phyloP scores from a whole-genome alignment of 2,329 filamentous ascomycete genomes.

The Colletotrichum nymphaeae region DNA sequence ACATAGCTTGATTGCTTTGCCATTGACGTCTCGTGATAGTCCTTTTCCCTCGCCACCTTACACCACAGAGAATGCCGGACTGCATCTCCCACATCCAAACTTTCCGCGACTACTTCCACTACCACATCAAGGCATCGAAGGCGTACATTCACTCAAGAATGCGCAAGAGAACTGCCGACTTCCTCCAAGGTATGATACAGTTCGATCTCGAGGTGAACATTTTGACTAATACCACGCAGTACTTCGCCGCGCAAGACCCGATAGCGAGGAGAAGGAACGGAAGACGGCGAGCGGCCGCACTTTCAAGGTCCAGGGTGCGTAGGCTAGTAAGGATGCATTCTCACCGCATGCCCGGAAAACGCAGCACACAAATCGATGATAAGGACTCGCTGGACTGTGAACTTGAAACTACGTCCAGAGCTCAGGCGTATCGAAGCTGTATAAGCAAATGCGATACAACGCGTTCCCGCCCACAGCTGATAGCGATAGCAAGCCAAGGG shows the following conservation, averaged over 20 bases:
- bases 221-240: slow-evolving; percentile 62
- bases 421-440: background rate
- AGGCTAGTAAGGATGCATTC: background rate
- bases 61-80: slow-evolving; percentile 88
- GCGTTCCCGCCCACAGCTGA: background rate
- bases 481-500: background rate
- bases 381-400: background rate
- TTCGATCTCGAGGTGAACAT: background rate
- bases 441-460: background rate
- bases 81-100: slow-evolving; percentile 99
- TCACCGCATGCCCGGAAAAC: background rate
- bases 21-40: slow-evolving; percentile 63
- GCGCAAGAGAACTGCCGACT: slow-evolving; percentile 97
- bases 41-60: slow-evolving; percentile 94
- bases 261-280: slow-evolving; percentile 95
- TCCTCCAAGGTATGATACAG: slow-evolving; percentile 84
- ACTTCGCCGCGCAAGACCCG: slow-evolving; percentile 93
- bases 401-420: background rate
- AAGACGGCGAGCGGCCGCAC: slow-evolving; percentile 98
- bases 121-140: slow-evolving; percentile 99
- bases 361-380: background rate
- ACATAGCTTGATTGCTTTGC: background rate
- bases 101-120: slow-evolving; percentile 99
- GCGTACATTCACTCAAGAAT: slow-evolving; percentile 99
- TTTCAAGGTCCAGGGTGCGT: slow-evolving; percentile 71